Evolutionary conservation across 345 rosid species (phyloP).

Genomic region (Ailanthus altissimus): DNA sequence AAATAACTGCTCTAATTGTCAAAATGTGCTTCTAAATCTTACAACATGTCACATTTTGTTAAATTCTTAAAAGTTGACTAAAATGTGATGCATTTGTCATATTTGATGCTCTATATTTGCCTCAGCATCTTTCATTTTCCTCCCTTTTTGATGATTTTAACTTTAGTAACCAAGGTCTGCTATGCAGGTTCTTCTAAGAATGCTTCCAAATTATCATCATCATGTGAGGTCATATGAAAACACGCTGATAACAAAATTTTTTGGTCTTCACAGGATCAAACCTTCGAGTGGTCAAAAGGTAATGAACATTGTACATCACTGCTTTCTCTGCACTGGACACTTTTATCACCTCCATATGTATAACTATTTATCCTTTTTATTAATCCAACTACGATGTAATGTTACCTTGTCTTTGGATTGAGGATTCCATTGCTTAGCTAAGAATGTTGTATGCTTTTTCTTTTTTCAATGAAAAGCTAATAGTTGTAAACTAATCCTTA

Average conservation of each 20-base stretch:
- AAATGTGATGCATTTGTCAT: background rate
- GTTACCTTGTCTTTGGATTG: background rate
- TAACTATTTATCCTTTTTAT: background rate
- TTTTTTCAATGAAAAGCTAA: constrained; percentile 30
- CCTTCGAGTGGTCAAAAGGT: constrained; percentile 99
- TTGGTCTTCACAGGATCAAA: constrained; percentile 98
- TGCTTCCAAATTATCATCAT: constrained; percentile 96
- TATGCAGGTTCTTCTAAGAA: constrained; percentile 82
- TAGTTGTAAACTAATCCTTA: constrained; percentile 24
- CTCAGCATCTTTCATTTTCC: constrained; percentile 12
- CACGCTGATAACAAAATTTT: constrained; percentile 93
- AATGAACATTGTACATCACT: constrained; percentile 11
- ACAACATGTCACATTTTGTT: background rate
- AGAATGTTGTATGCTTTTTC: constrained; percentile 5
- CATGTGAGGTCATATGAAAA: constrained; percentile 91
- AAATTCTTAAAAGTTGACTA: background rate
- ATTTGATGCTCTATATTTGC: constrained; percentile 7
- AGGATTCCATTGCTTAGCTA: constrained; percentile 5
- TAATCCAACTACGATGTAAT: background rate
- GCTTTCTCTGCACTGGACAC: background rate
- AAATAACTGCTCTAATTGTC: constrained; percentile 12
- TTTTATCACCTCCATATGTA: background rate
- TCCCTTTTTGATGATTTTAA: constrained; percentile 11
- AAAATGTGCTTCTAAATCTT: background rate
- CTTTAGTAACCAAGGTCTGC: constrained; percentile 30